Percentiles rank a stretch among this genome's conserved stretches.
phyloP scores from a whole-genome alignment of 352 stramenopile species.

The Discostella stelligera region DNA sequence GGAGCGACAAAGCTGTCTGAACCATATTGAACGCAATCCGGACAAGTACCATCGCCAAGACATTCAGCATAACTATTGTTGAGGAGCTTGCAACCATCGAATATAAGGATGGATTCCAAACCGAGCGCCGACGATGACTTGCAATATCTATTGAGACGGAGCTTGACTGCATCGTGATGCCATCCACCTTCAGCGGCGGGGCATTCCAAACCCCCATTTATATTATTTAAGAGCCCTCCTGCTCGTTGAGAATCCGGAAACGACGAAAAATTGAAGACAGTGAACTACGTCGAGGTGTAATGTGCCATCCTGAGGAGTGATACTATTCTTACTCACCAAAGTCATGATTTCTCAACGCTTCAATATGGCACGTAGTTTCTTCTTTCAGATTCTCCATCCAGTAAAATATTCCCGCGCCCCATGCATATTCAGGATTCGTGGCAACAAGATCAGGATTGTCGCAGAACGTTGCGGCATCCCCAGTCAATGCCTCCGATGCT shows the following conservation, averaged over 20 bases:
- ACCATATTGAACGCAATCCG: slow-evolving; percentile 36
- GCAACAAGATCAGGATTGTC: slow-evolving; percentile 55
- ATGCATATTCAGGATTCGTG: slow-evolving; percentile 48
- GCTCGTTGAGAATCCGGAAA: neutral
- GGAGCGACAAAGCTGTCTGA: neutral
- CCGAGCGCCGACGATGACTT: slow-evolving; percentile 34
- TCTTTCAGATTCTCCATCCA: slow-evolving; percentile 64
- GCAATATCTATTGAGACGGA: slow-evolving; percentile 62
- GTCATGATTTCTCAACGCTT: slow-evolving; percentile 30
- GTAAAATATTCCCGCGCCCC: slow-evolving; percentile 43
- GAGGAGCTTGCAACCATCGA: slow-evolving; percentile 52
- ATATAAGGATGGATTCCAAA: slow-evolving; percentile 34
- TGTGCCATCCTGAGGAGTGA: neutral
- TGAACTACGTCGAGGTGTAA: neutral
- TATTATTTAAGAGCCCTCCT: slow-evolving; percentile 47
- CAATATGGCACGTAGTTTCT: slow-evolving; percentile 59
- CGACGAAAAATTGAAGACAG: neutral
- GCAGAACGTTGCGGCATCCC: slow-evolving; percentile 50
- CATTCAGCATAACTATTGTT: slow-evolving; percentile 50
- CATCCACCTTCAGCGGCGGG: slow-evolving; percentile 53
- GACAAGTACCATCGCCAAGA: slow-evolving; percentile 46
- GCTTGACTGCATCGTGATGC: slow-evolving; percentile 51
- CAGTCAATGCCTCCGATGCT: slow-evolving; percentile 50
- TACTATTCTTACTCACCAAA: slow-evolving; percentile 22
- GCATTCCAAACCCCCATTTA: slow-evolving; percentile 56